Evolutionary conservation across 2,329 filamentous ascomycete species (phyloP).

Genomic region (Grosmannia huntii): DNA sequence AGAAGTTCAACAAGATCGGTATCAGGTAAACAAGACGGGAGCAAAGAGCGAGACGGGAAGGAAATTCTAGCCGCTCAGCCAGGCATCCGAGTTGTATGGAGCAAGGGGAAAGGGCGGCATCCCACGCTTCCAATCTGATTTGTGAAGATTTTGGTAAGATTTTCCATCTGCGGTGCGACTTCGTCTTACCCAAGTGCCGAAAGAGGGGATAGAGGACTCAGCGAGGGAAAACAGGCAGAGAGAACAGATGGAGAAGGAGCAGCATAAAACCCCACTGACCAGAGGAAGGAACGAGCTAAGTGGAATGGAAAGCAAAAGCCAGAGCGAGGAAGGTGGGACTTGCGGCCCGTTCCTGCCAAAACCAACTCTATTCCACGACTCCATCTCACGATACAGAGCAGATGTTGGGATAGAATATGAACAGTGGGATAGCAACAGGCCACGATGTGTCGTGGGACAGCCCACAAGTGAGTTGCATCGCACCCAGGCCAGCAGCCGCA

Average conservation of each 20-base stretch:
- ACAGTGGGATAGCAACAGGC: background rate
- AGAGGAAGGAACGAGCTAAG: background rate
- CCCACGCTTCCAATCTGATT: too few species aligned
- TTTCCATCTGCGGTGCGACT: too few species aligned
- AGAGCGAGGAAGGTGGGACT: background rate
- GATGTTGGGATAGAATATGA: background rate
- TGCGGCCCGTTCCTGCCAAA: background rate
- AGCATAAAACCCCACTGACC: background rate
- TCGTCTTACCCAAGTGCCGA: too few species aligned
- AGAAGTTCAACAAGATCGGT: too few species aligned
- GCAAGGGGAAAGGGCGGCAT: too few species aligned
- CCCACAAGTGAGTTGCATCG: background rate
- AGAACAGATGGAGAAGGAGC: background rate
- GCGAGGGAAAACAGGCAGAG: background rate
- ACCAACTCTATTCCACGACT: background rate
- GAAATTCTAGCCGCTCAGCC: too few species aligned
- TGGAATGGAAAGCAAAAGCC: background rate
- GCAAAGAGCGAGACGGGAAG: too few species aligned
- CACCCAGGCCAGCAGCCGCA: background rate
- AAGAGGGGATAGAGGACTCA: background rate
- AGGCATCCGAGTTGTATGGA: too few species aligned
- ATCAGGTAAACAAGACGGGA: too few species aligned
- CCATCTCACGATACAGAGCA: background rate
- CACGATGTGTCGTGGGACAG: background rate
- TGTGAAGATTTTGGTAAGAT: too few species aligned